Base-by-base conservation (phyloP, 1,284 basidiomycete genomes). In the Athelia sp. region DNA sequence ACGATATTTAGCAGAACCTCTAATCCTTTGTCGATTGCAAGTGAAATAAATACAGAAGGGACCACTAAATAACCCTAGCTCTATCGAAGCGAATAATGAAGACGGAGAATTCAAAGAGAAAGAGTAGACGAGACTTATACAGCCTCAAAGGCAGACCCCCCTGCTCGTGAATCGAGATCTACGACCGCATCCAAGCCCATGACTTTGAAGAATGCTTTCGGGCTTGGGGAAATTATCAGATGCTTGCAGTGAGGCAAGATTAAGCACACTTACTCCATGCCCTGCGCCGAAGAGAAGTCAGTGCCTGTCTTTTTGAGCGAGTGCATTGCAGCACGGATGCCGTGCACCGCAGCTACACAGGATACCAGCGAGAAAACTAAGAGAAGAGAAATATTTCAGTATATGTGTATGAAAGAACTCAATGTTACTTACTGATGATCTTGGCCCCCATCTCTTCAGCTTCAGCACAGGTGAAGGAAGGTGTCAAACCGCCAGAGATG, bases 281-380 rank as follows among this genome's bases (percentile, higher is more conserved):
- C 84, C 64, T 80, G 73, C 0, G 84, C 81, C 21, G 80, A 79
- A 17, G 67, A 57, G 60, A 81, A 84, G 62, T 88, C 85, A 9
- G 85, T 87, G 22, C 85, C 85, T 2, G 84, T 87, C 71, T 85
- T 84, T 71, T 80, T 87, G 35, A 88, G 66, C 2, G 81, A 81
- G 21, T 74, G 74, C 84, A 88, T 87, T 1, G 86, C 85, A 4
- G 78, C 79, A 48, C 85, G 79, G 48, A 86, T 78, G 13, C 76
- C 84, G 55, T 88, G 85, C 9, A 86, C 79, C 53, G 83, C 82
- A 43, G 85, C 82, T 24, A 88, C 85, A 56, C 79, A 84, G 26
- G 84, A 87, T 4, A 84, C 81, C 13, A 84, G 66, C 9, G 81
- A 84, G 65, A 84, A 85, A 58, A 85, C 81, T 84, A 46, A n/a